Percentiles rank a stretch among this genome's conserved stretches.
These are phyloP conservation scores for Globisporangium iwayamae DNA, from an alignment of 352 stramenopile species.

Conservation along the genomic window DNA sequence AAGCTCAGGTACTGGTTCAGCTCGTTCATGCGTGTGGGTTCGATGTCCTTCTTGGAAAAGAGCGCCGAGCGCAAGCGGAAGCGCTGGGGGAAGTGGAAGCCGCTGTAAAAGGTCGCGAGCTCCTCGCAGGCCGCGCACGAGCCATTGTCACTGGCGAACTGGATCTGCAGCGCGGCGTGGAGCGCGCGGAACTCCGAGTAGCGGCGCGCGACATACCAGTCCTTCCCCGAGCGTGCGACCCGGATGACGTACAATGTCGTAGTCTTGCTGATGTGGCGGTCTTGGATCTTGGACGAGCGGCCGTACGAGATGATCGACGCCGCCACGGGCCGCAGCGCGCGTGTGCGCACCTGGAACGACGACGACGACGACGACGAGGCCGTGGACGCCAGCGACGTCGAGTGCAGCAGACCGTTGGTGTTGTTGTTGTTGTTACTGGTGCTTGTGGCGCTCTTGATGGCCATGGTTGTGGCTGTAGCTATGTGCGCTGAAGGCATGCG, in stretches of 20 bases:
- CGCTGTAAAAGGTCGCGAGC: slow-evolving; percentile 38
- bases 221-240: slow-evolving; percentile 41
- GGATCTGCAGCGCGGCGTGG: slow-evolving; percentile 31
- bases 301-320: slow-evolving; percentile 69
- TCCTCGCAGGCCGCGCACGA: slow-evolving; percentile 45
- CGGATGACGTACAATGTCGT: slow-evolving; percentile 76
- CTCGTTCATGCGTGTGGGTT: slow-evolving; percentile 48
- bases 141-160: slow-evolving; percentile 19
- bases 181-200: slow-evolving; percentile 75
- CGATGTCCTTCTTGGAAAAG: slow-evolving; percentile 52
- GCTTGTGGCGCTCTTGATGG: neutral
- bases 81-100: slow-evolving; percentile 50
- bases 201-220: slow-evolving; percentile 74
- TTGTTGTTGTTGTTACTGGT: neutral
- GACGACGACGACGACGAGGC: neutral
- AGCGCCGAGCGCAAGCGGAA: slow-evolving; percentile 47
- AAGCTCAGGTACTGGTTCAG: slow-evolving; percentile 66
- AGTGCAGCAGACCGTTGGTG: slow-evolving; percentile 1
- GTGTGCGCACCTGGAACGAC: slow-evolving; percentile 35
- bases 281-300: slow-evolving; percentile 40
- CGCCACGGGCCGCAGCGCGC: slow-evolving; percentile 54
- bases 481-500: neutral
- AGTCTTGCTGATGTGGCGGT: slow-evolving; percentile 27
- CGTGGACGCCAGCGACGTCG: slow-evolving; percentile 13
- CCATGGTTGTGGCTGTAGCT: neutral